Percentiles rank a stretch among this genome's conserved stretches.
Conservation (phyloP, 129 eudicot genomes). For the Artemisia tridentata region DNA sequence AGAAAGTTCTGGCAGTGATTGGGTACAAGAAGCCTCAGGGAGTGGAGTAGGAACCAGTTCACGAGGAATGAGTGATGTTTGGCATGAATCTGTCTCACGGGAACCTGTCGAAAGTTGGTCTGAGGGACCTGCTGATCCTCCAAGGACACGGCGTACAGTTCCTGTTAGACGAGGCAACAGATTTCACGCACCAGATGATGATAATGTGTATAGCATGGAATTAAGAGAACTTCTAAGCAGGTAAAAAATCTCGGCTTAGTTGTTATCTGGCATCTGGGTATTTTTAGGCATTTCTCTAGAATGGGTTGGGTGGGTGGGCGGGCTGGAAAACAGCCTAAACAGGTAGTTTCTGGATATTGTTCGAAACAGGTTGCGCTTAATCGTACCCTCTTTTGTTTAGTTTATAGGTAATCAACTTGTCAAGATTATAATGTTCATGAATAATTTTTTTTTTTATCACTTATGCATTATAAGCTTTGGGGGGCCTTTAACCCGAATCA, state of each 20-base stretch:
- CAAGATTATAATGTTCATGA: too few relatives aligned
- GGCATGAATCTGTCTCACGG: conserved; percentile 52
- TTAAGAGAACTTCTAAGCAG: conserved; percentile 98
- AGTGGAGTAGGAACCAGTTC: conserved; percentile 39
- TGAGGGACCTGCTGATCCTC: conserved; percentile 58
- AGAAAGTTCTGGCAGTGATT: conserved; percentile 45
- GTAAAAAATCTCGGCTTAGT: conserved; percentile 27
- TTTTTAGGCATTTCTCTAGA: not conserved
- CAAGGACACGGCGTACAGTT: conserved; percentile 59
- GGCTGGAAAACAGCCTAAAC: too few relatives aligned
- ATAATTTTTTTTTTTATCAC: too few relatives aligned
- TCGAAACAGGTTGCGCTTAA: too few relatives aligned
- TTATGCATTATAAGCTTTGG: too few relatives aligned
- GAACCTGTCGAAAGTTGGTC: conserved; percentile 65
- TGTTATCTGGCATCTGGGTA: not conserved
- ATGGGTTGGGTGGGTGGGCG: too few relatives aligned
- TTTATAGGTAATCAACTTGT: too few relatives aligned
- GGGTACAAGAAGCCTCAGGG: conserved; percentile 47
- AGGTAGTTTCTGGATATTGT: too few relatives aligned
- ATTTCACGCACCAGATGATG: conserved; percentile 94
- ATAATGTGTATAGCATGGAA: conserved; percentile 96
- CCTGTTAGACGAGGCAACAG: conserved; percentile 68
- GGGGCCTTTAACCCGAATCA: too few relatives aligned
- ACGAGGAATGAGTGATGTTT: conserved; percentile 43
- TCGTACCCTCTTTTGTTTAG: too few relatives aligned